Conservation (phyloP, 2,329 filamentous ascomycete species). For the Hypoxylon sp. region DNA sequence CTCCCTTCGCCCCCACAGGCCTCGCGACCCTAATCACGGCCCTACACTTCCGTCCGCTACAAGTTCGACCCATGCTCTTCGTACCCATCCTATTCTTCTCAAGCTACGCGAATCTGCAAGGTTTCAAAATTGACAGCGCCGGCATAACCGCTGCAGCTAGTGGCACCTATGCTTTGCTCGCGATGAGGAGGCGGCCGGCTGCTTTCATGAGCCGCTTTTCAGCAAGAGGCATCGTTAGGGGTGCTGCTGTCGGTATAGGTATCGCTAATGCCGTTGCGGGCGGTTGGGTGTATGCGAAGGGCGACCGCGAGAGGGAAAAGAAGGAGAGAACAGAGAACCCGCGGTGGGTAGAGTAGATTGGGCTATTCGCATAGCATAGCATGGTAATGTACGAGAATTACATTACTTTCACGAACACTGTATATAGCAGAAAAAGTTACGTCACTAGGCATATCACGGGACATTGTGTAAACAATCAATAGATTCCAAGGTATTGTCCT, state of each 20-base stretch:
- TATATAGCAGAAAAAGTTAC: not conserved
- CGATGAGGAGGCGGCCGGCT: constrained; percentile 61
- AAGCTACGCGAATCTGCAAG: constrained; percentile 71
- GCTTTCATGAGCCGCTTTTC: constrained; percentile 56
- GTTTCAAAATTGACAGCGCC: constrained; percentile 69
- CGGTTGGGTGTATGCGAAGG: constrained; percentile 65
- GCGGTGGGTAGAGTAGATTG: constrained; percentile 61
- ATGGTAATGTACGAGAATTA: not conserved
- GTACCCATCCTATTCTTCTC: constrained; percentile 67
- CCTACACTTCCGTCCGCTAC: constrained; percentile 68
- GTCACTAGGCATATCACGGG: constrained; percentile 2
- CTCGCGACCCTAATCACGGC: constrained; percentile 69
- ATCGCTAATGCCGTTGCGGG: constrained; percentile 63
- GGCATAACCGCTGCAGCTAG: constrained; percentile 69
- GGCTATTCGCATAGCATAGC: not conserved
- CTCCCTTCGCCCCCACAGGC: constrained; percentile 66
- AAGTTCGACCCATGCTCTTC: constrained; percentile 64
- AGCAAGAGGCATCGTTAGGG: constrained; percentile 64
- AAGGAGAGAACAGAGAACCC: constrained; percentile 63
- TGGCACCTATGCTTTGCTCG: constrained; percentile 69
- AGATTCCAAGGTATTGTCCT: not conserved
- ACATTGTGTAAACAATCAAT: not conserved
- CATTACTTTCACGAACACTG: not conserved
- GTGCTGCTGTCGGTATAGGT: constrained; percentile 64
- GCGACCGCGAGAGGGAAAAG: constrained; percentile 65